phyloP scores from a whole-genome alignment of 495 filamentous ascomycete genomes.

The Aspergillus baeticus region DNA sequence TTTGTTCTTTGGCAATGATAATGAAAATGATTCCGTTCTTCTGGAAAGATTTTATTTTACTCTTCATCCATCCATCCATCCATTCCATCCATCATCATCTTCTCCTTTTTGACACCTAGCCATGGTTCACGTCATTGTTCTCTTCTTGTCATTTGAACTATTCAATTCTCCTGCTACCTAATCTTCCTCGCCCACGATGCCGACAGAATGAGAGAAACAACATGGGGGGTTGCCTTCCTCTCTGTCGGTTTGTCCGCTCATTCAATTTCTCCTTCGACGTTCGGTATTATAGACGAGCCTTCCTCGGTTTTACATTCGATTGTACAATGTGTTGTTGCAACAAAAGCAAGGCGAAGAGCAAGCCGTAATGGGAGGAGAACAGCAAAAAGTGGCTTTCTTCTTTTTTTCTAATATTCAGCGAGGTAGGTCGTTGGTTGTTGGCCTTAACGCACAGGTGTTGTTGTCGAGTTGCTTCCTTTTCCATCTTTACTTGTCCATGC shows the following conservation, averaged over 20 bases:
- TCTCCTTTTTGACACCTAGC: constrained; percentile 21
- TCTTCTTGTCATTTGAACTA: constrained; percentile 23
- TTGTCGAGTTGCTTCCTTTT: not conserved
- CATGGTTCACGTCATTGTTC: constrained; percentile 19
- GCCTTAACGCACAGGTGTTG: not conserved
- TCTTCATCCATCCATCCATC: constrained; percentile 25
- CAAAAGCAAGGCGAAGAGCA: not conserved
- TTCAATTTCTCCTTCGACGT: constrained; percentile 11
- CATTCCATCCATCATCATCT: constrained; percentile 17
- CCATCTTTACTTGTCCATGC: not conserved
- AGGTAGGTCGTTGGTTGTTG: constrained; percentile 23
- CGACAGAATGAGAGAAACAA: constrained; percentile 12
- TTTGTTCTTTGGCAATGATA: constrained; percentile 42
- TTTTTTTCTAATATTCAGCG: constrained; percentile 15
- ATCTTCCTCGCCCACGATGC: constrained; percentile 34
- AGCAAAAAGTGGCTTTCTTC: not conserved
- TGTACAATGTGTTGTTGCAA: constrained; percentile 22
- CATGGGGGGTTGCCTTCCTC: too few relatives aligned
- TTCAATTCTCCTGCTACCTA: constrained; percentile 15
- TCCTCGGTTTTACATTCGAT: constrained; percentile 16
- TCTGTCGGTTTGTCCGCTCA: constrained; percentile 26
- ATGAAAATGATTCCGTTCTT: constrained; percentile 43
- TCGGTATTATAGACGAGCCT: constrained; percentile 15
- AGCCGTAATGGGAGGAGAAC: constrained; percentile 12
- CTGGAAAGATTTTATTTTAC: constrained; percentile 37